Conservation (phyloP, 2,329 filamentous ascomycete species). For the Penicillium brevicompactum region DNA sequence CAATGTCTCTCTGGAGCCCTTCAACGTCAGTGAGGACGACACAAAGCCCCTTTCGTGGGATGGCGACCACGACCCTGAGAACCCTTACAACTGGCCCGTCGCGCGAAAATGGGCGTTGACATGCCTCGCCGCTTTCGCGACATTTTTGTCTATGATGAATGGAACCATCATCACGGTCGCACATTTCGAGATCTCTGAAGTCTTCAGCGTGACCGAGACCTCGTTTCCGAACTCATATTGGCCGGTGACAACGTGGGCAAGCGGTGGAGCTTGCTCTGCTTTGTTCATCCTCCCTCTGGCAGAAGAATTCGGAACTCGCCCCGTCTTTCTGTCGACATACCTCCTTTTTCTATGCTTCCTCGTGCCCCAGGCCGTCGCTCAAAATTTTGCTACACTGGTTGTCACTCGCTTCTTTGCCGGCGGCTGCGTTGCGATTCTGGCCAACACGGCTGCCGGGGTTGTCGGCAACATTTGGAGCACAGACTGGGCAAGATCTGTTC, state of each 20-base stretch:
- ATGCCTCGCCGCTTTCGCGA: conserved; percentile 25
- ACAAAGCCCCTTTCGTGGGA: not conserved
- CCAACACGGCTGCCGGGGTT: conserved; percentile 30
- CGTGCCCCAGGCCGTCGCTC: conserved; percentile 43
- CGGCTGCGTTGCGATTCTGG: conserved; percentile 37
- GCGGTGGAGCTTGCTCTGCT: conserved; percentile 24
- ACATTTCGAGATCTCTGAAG: conserved; percentile 34
- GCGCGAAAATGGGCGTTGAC: conserved; percentile 35
- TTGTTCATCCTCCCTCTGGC: conserved; percentile 28
- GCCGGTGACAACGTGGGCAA: conserved; percentile 27
- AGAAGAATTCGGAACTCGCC: conserved; percentile 41
- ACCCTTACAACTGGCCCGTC: conserved; percentile 38
- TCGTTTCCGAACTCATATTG: conserved; percentile 27
- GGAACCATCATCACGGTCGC: conserved; percentile 37
- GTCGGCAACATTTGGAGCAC: conserved; percentile 31
- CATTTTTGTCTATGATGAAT: conserved; percentile 30
- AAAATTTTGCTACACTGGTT: conserved; percentile 47
- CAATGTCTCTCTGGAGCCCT: not conserved
- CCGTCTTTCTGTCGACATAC: conserved; percentile 40
- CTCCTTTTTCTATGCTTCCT: conserved; percentile 41
- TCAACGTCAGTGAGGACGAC: not conserved
- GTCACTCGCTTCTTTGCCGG: conserved; percentile 45
- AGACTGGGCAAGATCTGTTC: conserved; percentile 33
- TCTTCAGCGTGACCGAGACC: conserved; percentile 24
- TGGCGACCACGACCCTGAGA: conserved; percentile 26